These are phyloP conservation scores for Syncephalis fuscata DNA, from an alignment of 371 early-diverging fungal genomes.

Conservation along the genomic window DNA sequence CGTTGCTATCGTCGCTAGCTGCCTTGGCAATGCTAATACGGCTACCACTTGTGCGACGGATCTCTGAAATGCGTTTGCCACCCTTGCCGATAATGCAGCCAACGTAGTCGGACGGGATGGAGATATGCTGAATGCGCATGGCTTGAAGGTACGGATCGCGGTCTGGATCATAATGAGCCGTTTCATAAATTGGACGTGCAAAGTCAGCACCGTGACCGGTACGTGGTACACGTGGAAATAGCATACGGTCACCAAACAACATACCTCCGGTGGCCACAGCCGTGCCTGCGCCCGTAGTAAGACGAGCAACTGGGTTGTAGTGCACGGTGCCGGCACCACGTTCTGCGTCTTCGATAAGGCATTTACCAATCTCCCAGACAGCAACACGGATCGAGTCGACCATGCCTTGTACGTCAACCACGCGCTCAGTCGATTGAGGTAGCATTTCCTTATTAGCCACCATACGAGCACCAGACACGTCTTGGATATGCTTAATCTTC, in stretches of 20 bases:
- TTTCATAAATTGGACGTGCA: constrained; percentile 10
- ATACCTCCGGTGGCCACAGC: neutral
- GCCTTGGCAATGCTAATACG: constrained; percentile 71
- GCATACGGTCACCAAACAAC: neutral
- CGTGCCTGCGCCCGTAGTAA: constrained; percentile 3
- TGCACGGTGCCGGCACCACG: constrained; percentile 46
- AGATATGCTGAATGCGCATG: constrained; percentile 62
- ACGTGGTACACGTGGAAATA: neutral
- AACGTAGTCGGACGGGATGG: constrained; percentile 82
- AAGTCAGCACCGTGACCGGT: constrained; percentile 12
- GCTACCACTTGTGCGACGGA: constrained; percentile 69
- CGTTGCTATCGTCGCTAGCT: constrained; percentile 53
- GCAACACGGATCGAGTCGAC: constrained; percentile 54
- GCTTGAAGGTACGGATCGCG: constrained; percentile 14
- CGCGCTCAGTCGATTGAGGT: constrained; percentile 71
- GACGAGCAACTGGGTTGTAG: constrained; percentile 32
- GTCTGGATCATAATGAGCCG: constrained; percentile 9
- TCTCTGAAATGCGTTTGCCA: constrained; percentile 80
- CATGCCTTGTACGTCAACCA: constrained; percentile 63
- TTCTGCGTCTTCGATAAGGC: constrained; percentile 50
- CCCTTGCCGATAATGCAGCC: constrained; percentile 89
- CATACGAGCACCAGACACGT: constrained; percentile 59
- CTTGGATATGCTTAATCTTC: constrained; percentile 77
- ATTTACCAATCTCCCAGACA: constrained; percentile 56
- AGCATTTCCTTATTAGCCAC: constrained; percentile 71